A percentile compares a stretch with the other conserved stretches of the same genome.
phyloP scores from a whole-genome alignment of 1,139 yeast species.

The Debaryomyces subglobosus region DNA sequence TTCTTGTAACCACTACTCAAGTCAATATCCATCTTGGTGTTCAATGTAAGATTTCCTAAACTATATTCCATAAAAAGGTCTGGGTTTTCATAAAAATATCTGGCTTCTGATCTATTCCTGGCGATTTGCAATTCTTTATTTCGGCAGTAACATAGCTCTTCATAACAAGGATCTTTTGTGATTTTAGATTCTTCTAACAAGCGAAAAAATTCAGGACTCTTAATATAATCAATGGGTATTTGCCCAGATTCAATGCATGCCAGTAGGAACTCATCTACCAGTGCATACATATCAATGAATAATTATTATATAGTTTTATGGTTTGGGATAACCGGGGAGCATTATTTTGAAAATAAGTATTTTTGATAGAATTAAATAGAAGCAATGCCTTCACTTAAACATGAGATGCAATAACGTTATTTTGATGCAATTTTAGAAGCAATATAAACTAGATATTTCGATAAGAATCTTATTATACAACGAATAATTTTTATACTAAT shows the following conservation, averaged over 20 bases:
- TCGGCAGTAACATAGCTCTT: slow-evolving; percentile 12
- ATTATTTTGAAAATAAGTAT: background rate
- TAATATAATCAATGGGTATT: slow-evolving; percentile 11
- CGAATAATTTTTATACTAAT: background rate
- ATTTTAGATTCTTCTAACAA: slow-evolving; percentile 4
- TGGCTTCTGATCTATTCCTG: slow-evolving; percentile 9
- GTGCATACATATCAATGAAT: background rate
- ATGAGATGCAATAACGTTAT: background rate
- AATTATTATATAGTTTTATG: background rate
- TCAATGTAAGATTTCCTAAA: background rate
- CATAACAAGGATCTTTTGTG: slow-evolving; percentile 10
- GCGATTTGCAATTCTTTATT: slow-evolving; percentile 9
- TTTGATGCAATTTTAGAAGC: background rate
- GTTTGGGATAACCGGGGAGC: background rate
- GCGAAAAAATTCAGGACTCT: slow-evolving; percentile 8
- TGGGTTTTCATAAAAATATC: slow-evolving; percentile 6
- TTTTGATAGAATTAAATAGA: background rate
- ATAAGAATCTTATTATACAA: background rate
- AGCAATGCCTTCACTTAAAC: background rate
- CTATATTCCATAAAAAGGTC: slow-evolving; percentile 3
- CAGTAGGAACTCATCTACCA: slow-evolving; percentile 6
- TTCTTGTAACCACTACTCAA: slow-evolving; percentile 10
- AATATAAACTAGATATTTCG: background rate
- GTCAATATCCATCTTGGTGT: slow-evolving; percentile 8
- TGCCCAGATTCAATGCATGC: slow-evolving; percentile 8